phyloP scores from a whole-genome alignment of 495 filamentous ascomycete species.

The Penicillium salamii region DNA sequence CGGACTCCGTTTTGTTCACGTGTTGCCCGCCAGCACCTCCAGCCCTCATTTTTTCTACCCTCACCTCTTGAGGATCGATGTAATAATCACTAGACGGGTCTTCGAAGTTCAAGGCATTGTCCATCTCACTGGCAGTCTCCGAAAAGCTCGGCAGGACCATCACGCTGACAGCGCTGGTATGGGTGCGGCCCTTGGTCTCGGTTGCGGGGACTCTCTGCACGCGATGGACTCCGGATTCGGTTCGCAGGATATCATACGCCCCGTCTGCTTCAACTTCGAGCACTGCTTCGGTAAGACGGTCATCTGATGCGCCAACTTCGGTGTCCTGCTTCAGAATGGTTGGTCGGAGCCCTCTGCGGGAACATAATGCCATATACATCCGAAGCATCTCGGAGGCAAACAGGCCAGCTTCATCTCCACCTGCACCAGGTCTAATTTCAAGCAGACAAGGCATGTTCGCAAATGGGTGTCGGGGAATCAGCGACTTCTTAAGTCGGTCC shows the following conservation, averaged over 20 bases:
- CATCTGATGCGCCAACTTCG: constrained; percentile 52
- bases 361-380: constrained; percentile 87
- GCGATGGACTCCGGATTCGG: constrained; percentile 89
- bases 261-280: constrained; percentile 76
- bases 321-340: constrained; percentile 57
- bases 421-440: constrained; percentile 91
- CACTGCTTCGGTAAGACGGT: constrained; percentile 75
- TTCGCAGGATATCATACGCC: constrained; percentile 75
- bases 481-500: constrained; percentile 62
- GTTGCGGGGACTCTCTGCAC: constrained; percentile 92
- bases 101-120: constrained; percentile 60
- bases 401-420: constrained; percentile 83
- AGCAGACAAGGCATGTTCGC: constrained; percentile 87
- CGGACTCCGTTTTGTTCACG: constrained; percentile 97
- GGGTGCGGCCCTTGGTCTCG: constrained; percentile 83
- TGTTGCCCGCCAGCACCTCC: constrained; percentile 93
- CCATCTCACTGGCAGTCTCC: constrained; percentile 46
- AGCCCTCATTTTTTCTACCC: constrained; percentile 85
- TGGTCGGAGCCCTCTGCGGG: constrained; percentile 55
- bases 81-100: constrained; percentile 90
- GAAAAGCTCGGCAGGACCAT: constrained; percentile 87
- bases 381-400: constrained; percentile 83
- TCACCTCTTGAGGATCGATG: constrained; percentile 81
- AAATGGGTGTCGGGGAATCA: constrained; percentile 89
- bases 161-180: constrained; percentile 88